phyloP scores from a whole-genome alignment of 768 basidiomycete genomes.

The Candolleomyces eurysporus region DNA sequence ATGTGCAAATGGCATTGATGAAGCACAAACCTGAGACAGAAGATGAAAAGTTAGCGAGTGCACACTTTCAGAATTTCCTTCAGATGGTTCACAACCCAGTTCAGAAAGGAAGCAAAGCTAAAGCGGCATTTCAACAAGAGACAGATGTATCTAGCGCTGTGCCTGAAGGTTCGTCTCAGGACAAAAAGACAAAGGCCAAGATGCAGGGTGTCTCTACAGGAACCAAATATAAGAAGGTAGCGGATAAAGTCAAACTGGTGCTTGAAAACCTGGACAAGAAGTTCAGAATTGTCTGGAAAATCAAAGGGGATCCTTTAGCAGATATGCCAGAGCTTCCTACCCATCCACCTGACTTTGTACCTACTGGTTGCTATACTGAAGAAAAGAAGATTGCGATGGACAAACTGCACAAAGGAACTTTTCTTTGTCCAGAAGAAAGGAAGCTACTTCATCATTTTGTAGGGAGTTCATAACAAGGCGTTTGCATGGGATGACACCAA shows the following conservation, averaged over 20 bases:
- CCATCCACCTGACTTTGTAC: conserved; percentile 17
- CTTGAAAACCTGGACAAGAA: conserved; percentile 17
- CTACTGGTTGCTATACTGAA: conserved; percentile 21
- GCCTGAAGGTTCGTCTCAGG: background rate
- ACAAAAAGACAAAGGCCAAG: background rate
- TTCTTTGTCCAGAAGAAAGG: conserved; percentile 15
- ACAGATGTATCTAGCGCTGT: background rate
- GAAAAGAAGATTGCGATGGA: conserved; percentile 21
- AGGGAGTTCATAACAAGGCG: conserved; percentile 7
- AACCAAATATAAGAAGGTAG: conserved; percentile 32
- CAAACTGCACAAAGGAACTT: conserved; percentile 14
- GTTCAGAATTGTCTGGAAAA: conserved; percentile 23
- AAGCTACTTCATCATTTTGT: conserved; percentile 16
- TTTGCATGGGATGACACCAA: conserved; percentile 20
- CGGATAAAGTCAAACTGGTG: conserved; percentile 22
- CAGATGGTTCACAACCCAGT: background rate
- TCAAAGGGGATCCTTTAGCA: conserved; percentile 24
- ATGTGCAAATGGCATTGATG: background rate
- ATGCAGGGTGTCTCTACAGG: conserved; percentile 1
- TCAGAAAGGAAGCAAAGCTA: background rate
- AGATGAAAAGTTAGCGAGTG: background rate
- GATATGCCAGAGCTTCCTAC: conserved; percentile 17
- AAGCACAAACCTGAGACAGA: background rate
- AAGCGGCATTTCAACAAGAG: too few relatives aligned
- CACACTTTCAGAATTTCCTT: too few relatives aligned